Evolutionary conservation across 345 rosid genomes (phyloP).

Genomic region (Cardamine occulta): DNA sequence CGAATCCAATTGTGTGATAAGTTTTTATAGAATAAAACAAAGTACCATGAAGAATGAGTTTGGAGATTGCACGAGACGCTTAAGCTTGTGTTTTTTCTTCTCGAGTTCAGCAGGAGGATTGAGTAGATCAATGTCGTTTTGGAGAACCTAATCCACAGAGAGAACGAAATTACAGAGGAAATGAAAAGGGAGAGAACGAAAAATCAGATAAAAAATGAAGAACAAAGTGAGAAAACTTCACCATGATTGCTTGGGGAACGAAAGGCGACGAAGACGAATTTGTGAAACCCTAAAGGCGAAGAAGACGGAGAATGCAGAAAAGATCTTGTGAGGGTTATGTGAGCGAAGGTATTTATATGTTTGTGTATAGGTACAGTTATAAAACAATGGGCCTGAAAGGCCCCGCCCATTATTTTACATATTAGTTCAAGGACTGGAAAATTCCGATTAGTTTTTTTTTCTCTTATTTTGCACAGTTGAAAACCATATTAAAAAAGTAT

Average conservation of each 20-base stretch:
- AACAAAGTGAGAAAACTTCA: not conserved
- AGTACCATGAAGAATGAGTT: conserved; percentile 61
- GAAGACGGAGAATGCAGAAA: not conserved
- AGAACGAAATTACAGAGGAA: not conserved
- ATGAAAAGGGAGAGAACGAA: not conserved
- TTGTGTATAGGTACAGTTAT: no score
- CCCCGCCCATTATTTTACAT: no score
- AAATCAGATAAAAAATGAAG: not conserved
- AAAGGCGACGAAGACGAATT: conserved; percentile 3
- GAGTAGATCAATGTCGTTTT: conserved; percentile 58
- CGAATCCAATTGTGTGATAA: not conserved
- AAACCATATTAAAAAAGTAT: no score
- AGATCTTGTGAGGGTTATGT: no score
- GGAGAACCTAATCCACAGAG: conserved; percentile 48
- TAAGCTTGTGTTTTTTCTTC: conserved; percentile 64
- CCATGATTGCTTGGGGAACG: conserved; percentile 21
- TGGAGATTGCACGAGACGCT: conserved; percentile 62
- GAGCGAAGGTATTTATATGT: no score
- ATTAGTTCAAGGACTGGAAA: no score
- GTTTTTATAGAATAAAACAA: no score
- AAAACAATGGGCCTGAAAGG: no score
- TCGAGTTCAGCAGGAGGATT: conserved; percentile 60
- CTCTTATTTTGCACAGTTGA: no score
- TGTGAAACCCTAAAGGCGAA: conserved; percentile 22
- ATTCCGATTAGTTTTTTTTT: no score